Evolutionary conservation across 257 asterid species (phyloP), one percentile per base, ranked within the genome.

Genomic region (Echites panduratus): DNA sequence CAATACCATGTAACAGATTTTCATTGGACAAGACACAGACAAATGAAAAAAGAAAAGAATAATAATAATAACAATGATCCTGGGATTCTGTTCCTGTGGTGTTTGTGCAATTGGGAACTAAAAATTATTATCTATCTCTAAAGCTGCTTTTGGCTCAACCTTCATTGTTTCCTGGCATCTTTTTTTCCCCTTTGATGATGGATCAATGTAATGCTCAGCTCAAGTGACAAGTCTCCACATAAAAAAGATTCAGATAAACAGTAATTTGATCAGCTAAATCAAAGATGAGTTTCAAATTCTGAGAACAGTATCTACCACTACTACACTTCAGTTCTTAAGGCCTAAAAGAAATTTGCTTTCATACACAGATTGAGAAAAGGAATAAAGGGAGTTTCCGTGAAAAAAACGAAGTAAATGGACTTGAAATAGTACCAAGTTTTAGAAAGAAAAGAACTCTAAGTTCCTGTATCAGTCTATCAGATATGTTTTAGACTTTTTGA

Each of bases 31-130:
- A 70, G 84, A 75, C 78, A 75, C 78, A 78, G 81, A 74, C 74
- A 78, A 81, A 75, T 48, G 66, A 49, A 32, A 27, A n/a, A 48
- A 66, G 26, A 70, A 38, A 44, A 5, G 45, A 41, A n/a, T n/a
- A n/a, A n/a, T n/a, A n/a, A n/a, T n/a, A n/a, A n/a, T n/a, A n/a
- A n/a, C n/a, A n/a, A 64, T 70, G 79, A 84, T 89, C 87, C 89
- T 89, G 77, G 89, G 96, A 93, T 87, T 90, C 95, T 86, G 85
- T 85, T 92, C 90, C 82, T 73, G 87, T 85, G 91, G 90, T 80
- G 94, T 82, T 32, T 80, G 66, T 81, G 82, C 79, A 87, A 85
- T 84, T 85, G 85, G 85, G 81, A 86, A 84, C 88, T 81, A 66
- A 82, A 85, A 84, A 70, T 78, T 83, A 78, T 69, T 59, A 78